Conservation (phyloP, 116 monocot species). For the Dioscorea cayenensis region DNA sequence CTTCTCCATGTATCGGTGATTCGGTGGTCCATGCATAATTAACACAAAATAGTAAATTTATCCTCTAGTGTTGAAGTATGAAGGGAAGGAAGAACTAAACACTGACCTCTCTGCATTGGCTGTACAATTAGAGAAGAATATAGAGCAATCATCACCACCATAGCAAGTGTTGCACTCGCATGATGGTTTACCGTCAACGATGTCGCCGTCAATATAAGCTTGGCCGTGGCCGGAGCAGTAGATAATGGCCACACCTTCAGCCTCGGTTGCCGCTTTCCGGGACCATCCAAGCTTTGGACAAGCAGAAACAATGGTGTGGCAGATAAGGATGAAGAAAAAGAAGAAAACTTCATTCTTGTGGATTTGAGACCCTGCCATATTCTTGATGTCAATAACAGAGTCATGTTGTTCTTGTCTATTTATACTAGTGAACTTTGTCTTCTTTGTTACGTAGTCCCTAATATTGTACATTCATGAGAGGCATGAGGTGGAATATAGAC, state of each 20-base stretch:
- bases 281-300: slow-evolving; percentile 22
- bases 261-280: slow-evolving; percentile 32
- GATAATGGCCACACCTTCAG: slow-evolving; percentile 41
- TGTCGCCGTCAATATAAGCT: slow-evolving; percentile 30
- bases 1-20: too few species aligned
- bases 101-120: slow-evolving; percentile 35
- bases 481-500: too few species aligned
- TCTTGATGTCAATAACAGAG: too few species aligned
- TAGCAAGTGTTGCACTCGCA: slow-evolving; percentile 71
- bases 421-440: too few species aligned
- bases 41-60: too few species aligned
- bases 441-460: too few species aligned
- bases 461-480: too few species aligned
- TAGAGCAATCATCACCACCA: slow-evolving; percentile 37
- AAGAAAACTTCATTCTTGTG: too few species aligned
- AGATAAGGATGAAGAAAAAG: neutral
- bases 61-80: too few species aligned
- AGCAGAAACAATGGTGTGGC: slow-evolving; percentile 7
- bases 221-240: slow-evolving; percentile 53
- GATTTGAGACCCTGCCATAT: too few species aligned
- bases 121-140: slow-evolving; percentile 23
- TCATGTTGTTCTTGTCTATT: too few species aligned
- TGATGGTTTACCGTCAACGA: slow-evolving; percentile 15
- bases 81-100: neutral
- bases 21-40: too few species aligned